Evolutionary conservation across 306 rosid species (phyloP).

Genomic region (Benincasa hispida): DNA sequence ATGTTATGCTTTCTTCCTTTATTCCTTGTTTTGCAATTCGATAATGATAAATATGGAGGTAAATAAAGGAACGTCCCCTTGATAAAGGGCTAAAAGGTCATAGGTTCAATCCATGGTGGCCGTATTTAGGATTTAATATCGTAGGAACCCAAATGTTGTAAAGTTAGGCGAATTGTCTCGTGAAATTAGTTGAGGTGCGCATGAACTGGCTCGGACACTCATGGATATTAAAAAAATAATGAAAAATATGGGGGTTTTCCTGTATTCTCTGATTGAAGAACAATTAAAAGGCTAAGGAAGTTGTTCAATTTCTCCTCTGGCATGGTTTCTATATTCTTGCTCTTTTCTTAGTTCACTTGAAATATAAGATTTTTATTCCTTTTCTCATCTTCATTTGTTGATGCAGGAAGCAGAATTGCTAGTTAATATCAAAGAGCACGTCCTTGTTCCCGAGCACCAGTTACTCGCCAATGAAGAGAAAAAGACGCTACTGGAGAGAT

Average conservation of each 20-base stretch:
- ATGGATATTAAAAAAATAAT: too few species aligned
- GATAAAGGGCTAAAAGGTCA: too few species aligned
- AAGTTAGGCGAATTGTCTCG: too few species aligned
- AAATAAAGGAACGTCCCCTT: too few species aligned
- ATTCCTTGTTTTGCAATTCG: background rate
- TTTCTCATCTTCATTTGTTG: background rate
- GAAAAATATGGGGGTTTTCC: background rate
- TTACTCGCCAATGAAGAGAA: constrained; percentile 50
- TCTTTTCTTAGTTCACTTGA: background rate
- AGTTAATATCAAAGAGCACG: constrained; percentile 58
- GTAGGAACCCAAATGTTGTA: too few species aligned
- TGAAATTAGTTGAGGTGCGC: too few species aligned
- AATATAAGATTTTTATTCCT: background rate
- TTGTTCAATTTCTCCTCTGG: too few species aligned
- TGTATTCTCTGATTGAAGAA: background rate
- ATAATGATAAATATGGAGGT: too few species aligned
- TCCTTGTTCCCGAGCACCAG: constrained; percentile 71
- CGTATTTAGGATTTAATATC: too few species aligned
- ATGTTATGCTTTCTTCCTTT: background rate
- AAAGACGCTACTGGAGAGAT: constrained; percentile 70
- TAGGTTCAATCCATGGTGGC: too few species aligned
- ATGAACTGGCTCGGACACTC: too few species aligned
- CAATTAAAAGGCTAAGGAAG: background rate
- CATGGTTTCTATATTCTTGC: background rate
- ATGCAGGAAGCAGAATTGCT: constrained; percentile 74